Conservation (phyloP, 2,329 filamentous ascomycete species). For the Davidsoniella virescens region DNA sequence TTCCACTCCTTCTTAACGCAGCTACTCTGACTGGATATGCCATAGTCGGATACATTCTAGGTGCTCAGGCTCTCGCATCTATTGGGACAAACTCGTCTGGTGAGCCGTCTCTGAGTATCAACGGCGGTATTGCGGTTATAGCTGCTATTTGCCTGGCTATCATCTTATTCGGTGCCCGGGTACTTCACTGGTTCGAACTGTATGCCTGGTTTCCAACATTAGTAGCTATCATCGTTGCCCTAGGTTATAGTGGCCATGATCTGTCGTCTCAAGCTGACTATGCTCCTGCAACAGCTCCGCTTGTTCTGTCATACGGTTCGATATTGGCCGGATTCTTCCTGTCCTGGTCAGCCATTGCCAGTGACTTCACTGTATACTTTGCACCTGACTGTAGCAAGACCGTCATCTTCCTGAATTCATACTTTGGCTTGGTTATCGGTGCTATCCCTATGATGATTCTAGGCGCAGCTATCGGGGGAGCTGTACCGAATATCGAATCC, state of each 20-base stretch:
- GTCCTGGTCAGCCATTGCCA: conserved; percentile 25
- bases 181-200: conserved; percentile 29
- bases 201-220: conserved; percentile 31
- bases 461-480: conserved; percentile 22
- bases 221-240: conserved; percentile 24
- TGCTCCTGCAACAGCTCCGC: conserved; percentile 14
- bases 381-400: conserved; percentile 3
- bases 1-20: conserved; percentile 26
- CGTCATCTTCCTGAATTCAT: conserved; percentile 5
- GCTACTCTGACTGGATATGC: conserved; percentile 32
- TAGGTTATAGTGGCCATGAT: conserved; percentile 24
- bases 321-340: conserved; percentile 28
- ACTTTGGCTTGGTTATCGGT: conserved; percentile 9
- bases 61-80: conserved; percentile 26
- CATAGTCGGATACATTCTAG: conserved; percentile 30
- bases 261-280: conserved; percentile 22
- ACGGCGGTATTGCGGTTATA: conserved; percentile 33
- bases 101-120: conserved; percentile 21
- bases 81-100: conserved; percentile 18
- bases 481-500: conserved; percentile 14
- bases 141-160: conserved; percentile 28
- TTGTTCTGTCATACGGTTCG: conserved; percentile 22
- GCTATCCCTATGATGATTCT: conserved; percentile 19
- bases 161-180: conserved; percentile 30
- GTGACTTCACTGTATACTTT: conserved; percentile 27